Conservation (phyloP, 768 basidiomycete genomes). For the Leucosporidium creatinivorum region DNA sequence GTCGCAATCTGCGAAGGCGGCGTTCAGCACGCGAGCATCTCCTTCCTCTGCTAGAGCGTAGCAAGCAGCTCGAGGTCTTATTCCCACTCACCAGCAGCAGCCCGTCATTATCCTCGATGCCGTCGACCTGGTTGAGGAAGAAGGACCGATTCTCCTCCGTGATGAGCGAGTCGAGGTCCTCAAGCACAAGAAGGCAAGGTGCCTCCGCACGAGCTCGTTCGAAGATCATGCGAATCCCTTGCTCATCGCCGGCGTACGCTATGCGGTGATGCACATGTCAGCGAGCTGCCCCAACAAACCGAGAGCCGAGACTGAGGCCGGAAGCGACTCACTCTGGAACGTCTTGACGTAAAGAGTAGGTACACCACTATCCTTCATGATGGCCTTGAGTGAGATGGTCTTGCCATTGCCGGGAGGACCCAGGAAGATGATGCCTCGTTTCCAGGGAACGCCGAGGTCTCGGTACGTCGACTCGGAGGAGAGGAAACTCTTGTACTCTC, state of each 20-base stretch:
- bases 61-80: too few species aligned
- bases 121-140: conserved; percentile 77
- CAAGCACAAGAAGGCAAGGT: conserved; percentile 50
- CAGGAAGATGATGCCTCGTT: conserved; percentile 75
- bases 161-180: conserved; percentile 71
- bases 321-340: conserved; percentile 45
- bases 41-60: too few species aligned
- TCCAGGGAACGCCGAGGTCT: conserved; percentile 72
- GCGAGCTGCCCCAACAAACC: too few species aligned
- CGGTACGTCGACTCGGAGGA: conserved; percentile 65
- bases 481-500: conserved; percentile 75
- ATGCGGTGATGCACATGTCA: conserved; percentile 30
- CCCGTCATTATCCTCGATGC: conserved; percentile 70
- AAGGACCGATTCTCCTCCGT: conserved; percentile 70
- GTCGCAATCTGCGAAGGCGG: conserved; percentile 34
- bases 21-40: not conserved
- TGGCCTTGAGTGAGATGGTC: conserved; percentile 64
- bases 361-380: conserved; percentile 69
- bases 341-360: conserved; percentile 73
- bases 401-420: conserved; percentile 44
- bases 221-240: conserved; percentile 59
- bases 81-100: conserved; percentile 63
- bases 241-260: conserved; percentile 47
- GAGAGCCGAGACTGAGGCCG: too few species aligned
- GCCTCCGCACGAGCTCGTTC: conserved; percentile 55